phyloP scores from a whole-genome alignment of 352 stramenopile genomes.

The Blastocystis sp. region DNA sequence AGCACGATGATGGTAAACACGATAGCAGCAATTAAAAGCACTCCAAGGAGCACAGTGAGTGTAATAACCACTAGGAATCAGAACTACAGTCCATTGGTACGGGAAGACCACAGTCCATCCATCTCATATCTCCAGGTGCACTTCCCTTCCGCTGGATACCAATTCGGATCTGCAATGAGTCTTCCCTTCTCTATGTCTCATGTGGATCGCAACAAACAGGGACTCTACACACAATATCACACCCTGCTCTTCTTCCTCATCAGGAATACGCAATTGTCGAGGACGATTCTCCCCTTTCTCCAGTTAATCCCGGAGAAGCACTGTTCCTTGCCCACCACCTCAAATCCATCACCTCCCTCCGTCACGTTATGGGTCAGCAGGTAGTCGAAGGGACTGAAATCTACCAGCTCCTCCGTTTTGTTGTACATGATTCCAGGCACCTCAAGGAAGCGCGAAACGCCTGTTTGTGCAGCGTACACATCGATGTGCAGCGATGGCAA shows the following conservation, averaged over 20 bases:
- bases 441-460: constrained; percentile 61
- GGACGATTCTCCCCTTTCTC: not conserved
- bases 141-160: not conserved
- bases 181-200: no score
- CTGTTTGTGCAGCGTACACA: constrained; percentile 62
- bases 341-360: constrained; percentile 23
- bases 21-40: not conserved
- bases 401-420: constrained; percentile 53
- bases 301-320: constrained; percentile 49
- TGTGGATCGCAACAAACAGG: no score
- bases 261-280: constrained; percentile 48
- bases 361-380: constrained; percentile 65
- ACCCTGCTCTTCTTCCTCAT: constrained; percentile 16
- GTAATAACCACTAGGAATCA: not conserved
- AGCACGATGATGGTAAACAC: not conserved
- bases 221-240: not conserved
- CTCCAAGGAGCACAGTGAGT: not conserved
- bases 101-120: not conserved
- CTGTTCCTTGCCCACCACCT: constrained; percentile 15
- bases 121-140: not conserved
- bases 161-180: not conserved
- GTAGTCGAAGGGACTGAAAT: constrained; percentile 41
- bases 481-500: constrained; percentile 38
- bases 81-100: not conserved
- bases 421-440: constrained; percentile 20